A percentile compares a stretch with the other conserved stretches of the same genome.
Conservation (phyloP, 2,329 filamentous ascomycete species). For the Trichoderma hamatum region DNA sequence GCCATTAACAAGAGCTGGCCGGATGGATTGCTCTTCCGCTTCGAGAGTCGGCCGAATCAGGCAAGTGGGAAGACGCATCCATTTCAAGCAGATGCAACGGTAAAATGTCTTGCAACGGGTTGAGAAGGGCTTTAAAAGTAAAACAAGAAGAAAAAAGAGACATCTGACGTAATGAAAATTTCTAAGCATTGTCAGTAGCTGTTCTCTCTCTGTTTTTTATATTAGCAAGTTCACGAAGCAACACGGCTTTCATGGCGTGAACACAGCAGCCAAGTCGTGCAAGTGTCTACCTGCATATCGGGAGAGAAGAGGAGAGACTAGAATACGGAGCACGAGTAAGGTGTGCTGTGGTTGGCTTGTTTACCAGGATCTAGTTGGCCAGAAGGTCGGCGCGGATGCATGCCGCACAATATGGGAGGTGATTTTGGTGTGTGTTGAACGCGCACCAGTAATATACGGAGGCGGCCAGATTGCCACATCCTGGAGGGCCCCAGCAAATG, state of each 20-base stretch:
- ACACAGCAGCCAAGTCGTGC: not conserved
- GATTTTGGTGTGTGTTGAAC: slow-evolving; percentile 11
- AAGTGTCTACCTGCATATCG: not conserved
- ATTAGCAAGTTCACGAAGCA: not conserved
- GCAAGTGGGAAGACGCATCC: slow-evolving; percentile 25
- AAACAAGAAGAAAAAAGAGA: not conserved
- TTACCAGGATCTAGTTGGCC: not conserved
- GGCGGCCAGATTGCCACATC: slow-evolving; percentile 20
- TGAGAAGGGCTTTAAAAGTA: not conserved
- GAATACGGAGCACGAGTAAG: not conserved
- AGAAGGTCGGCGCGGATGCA: slow-evolving; percentile 22
- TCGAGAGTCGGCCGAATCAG: not conserved
- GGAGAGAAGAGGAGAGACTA: not conserved
- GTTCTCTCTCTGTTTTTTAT: not conserved
- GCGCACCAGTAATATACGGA: slow-evolving; percentile 26
- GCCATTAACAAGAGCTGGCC: not conserved
- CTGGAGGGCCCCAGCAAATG: not conserved
- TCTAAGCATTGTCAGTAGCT: not conserved
- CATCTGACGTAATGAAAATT: slow-evolving; percentile 24
- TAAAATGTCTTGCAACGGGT: slow-evolving; percentile 4
- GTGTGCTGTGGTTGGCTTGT: not conserved
- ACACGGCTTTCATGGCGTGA: not conserved
- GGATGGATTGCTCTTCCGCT: slow-evolving; percentile 13
- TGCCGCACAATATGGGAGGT: slow-evolving; percentile 23
- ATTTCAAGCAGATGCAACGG: slow-evolving; percentile 14